Base-by-base conservation (phyloP, 2,329 filamentous ascomycete species). In the Graphiopsis chlorocephala region DNA sequence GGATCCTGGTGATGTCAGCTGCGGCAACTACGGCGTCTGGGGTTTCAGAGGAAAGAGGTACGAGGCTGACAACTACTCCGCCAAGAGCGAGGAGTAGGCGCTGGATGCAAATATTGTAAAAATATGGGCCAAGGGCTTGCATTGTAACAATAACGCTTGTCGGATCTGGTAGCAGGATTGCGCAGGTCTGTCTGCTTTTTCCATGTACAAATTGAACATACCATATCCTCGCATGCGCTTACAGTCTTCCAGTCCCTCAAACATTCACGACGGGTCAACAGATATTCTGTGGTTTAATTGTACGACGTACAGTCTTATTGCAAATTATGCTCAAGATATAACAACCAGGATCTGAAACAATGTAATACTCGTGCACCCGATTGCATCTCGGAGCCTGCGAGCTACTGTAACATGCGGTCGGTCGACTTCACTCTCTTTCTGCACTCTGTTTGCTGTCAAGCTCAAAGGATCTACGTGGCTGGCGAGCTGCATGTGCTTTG, bases 21-120 rank as follows among this genome's bases (percentile, higher is more conserved):
- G 92, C 74, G 94, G 95, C 63, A 99, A 99, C 78, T 99, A 93
- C 92, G 95, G 95, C 12, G 83, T 97, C 1, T 99, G 96, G 92
- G 93, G 90, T 15, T 99, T 99, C 82, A 87, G 95, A 79, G 95
- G 95, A 72, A 99, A 99, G 87, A 90, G 94, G 87, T 97, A 91
- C 69, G 89, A 91, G 79, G 84, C 89, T 17, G 73, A 75, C 64
- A 69, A 71, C 64, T 75, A 75, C 33, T 25, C 42, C 38, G 62
- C 23, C 17, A 64, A 64, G 48, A 29, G 61, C 50, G 61, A 52
- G 48, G 25, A 59, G 14, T 64, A 64, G 62, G 20, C 26, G 17
- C n/a, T 31, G 14, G n/a, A 45, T 45, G 38, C 38, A 45, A 20
- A 45, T 45, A 45, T 15, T 53, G 50, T 53, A 53, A 53, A 29